phyloP scores from a whole-genome alignment of 495 filamentous ascomycete species.

The Cercophora samala region DNA sequence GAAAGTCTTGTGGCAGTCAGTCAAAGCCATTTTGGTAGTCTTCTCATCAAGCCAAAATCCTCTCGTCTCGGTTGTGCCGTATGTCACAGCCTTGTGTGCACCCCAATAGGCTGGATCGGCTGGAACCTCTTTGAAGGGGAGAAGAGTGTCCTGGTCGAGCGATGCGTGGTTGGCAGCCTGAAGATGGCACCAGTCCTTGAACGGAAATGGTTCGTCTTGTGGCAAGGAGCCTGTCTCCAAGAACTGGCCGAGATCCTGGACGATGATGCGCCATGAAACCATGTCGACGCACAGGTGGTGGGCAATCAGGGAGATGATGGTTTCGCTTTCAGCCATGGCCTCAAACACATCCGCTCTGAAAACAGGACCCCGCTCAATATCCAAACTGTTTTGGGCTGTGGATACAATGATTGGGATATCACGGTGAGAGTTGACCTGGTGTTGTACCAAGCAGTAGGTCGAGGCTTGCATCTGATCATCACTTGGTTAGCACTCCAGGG shows the following conservation, averaged over 20 bases:
- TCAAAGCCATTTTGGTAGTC: slow-evolving; percentile 24
- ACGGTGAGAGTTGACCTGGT: slow-evolving; percentile 17
- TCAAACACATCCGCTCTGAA: slow-evolving; percentile 43
- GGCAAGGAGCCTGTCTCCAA: slow-evolving; percentile 35
- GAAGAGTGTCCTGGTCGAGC: slow-evolving; percentile 6
- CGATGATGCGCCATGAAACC: slow-evolving; percentile 60
- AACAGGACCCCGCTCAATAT: slow-evolving; percentile 38
- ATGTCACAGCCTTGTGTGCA: slow-evolving; percentile 24
- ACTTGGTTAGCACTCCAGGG: background rate
- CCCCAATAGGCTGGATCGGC: slow-evolving; percentile 30
- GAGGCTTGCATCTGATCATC: slow-evolving; percentile 13
- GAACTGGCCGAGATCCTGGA: slow-evolving; percentile 54
- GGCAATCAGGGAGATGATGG: slow-evolving; percentile 48
- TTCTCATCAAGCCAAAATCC: slow-evolving; percentile 27
- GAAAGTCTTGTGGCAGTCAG: slow-evolving; percentile 29
- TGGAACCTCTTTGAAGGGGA: slow-evolving; percentile 22
- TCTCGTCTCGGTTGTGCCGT: slow-evolving; percentile 18
- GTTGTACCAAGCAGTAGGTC: slow-evolving; percentile 22
- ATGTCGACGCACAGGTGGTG: slow-evolving; percentile 59
- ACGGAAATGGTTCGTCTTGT: slow-evolving; percentile 40
- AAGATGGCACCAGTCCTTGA: slow-evolving; percentile 51
- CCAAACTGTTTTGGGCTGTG: slow-evolving; percentile 21
- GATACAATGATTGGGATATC: slow-evolving; percentile 16
- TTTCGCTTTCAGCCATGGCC: slow-evolving; percentile 30
- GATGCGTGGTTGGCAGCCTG: slow-evolving; percentile 29